Conservation (phyloP, 2,329 filamentous ascomycete species). For the Aspergillus viridinutans region DNA sequence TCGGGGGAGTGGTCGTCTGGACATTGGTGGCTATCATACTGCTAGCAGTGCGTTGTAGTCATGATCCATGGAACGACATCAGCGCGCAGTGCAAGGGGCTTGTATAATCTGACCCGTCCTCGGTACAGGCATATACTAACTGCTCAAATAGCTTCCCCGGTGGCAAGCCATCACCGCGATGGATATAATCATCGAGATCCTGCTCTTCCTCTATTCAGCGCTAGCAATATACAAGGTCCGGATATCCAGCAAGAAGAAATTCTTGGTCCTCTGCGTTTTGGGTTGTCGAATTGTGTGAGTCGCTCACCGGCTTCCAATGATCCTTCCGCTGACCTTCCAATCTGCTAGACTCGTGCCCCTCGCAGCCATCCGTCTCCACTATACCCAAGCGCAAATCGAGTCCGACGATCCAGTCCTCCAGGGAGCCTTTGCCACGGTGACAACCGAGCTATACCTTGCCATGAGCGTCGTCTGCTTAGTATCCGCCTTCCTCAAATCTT, state of each 20-base stretch:
- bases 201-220: constrained; percentile 8
- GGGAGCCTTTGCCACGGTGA: constrained; percentile 11
- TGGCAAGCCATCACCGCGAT: constrained; percentile 14
- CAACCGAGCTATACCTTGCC: constrained; percentile 13
- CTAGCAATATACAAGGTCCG: constrained; percentile 10
- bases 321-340: neutral
- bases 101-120: constrained; percentile 1
- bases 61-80: constrained; percentile 12
- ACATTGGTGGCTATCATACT: constrained; percentile 3
- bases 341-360: neutral
- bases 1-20: constrained; percentile 1
- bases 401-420: constrained; percentile 9
- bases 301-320: neutral
- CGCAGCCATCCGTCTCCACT: constrained; percentile 9
- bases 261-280: constrained; percentile 9
- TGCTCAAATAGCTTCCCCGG: constrained; percentile 2
- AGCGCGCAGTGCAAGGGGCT: constrained; percentile 6
- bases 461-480: constrained; percentile 10
- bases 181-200: constrained; percentile 9
- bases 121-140: neutral
- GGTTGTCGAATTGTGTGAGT: constrained; percentile 8
- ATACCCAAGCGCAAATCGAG: constrained; percentile 4
- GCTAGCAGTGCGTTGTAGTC: constrained; percentile 9
- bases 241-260: constrained; percentile 12
- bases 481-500: constrained; percentile 13